A percentile compares a stretch with the other conserved stretches of the same genome.
phyloP scores from a whole-genome alignment of 768 basidiomycete species.

The Mycena sanguinolenta region DNA sequence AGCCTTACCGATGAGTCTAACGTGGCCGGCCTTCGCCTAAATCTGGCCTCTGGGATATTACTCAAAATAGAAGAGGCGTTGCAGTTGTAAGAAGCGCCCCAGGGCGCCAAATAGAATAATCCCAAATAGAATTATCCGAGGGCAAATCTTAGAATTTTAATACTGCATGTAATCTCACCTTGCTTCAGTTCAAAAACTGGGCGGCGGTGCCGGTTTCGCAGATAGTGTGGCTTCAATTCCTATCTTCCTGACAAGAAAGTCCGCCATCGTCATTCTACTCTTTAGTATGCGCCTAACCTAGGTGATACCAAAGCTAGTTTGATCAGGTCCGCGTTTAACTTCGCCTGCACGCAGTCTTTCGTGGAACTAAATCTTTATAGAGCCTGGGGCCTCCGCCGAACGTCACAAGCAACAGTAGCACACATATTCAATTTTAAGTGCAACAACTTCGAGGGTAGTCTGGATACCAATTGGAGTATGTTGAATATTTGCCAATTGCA shows the following conservation, averaged over 20 bases:
- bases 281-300: background rate
- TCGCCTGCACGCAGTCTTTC: background rate
- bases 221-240: conserved; percentile 62
- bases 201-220: conserved; percentile 61
- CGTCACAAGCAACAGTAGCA: conserved; percentile 51
- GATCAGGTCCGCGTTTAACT: conserved; percentile 51
- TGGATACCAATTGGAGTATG: conserved; percentile 55
- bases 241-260: conserved; percentile 63
- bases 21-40: too few relatives aligned
- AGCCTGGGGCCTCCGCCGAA: conserved; percentile 51
- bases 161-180: conserved; percentile 32
- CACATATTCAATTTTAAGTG: conserved; percentile 51
- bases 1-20: too few relatives aligned
- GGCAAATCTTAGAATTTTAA: background rate
- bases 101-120: too few relatives aligned
- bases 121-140: too few relatives aligned
- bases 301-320: conserved; percentile 55
- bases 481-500: conserved; percentile 8
- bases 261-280: conserved; percentile 18
- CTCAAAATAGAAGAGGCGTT: too few relatives aligned
- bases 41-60: too few relatives aligned
- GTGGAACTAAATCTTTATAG: conserved; percentile 22
- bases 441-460: conserved; percentile 52
- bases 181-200: conserved; percentile 60
- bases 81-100: too few relatives aligned